Base-by-base conservation (phyloP, 2,329 filamentous ascomycete species). In the Aureobasidium pullulans region DNA sequence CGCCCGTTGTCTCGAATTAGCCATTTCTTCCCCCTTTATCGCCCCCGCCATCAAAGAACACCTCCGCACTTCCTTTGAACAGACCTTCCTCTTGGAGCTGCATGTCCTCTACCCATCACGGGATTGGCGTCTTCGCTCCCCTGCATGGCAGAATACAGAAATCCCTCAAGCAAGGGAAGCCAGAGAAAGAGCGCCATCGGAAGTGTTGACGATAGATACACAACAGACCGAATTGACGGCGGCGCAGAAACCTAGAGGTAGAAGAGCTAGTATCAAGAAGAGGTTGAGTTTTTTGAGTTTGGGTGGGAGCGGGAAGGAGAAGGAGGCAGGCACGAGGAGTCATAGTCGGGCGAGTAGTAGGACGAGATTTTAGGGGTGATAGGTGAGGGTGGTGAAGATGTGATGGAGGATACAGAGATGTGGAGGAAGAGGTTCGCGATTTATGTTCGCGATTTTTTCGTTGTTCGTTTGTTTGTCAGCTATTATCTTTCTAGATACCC, bases 1-100 rank as follows among this genome's bases (percentile, higher is more conserved):
- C 72, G 90, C 90, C 2, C 82, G 96, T 61, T 86, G 90, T 72
- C 85, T 97, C 66, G 91, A 93, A 75, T 85, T 90, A 64, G 93
- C 90, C 67, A 74, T 97, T 7, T 63, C 79, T 79, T 4, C 79
- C 85, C 66, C 89, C 90, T 71, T 80, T 81, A 61, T 84, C 82
- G 71, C 84, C 73, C 72, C 84, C 82, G 71, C 78, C 73, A 66
- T 77, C 73, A 62, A 63, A 29, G 61, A 62, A 7, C 62, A 69
- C 65, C 68, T 69, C 11, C 57, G 65, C 2, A 61, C 63, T 7
- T 59, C 75, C 15, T 79, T 80, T 61, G 77, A 79, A 65, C 65
- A 69, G 13, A 75, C 73, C 15, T 80, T 76, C 62, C 68, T 70
- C 23, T 68, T 70, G 15, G 77, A 80, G 64, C 62, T 80, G 11